These are phyloP conservation scores for Epichloe typhina DNA, from an alignment of 2,329 filamentous ascomycete genomes.

Conservation along the genomic window DNA sequence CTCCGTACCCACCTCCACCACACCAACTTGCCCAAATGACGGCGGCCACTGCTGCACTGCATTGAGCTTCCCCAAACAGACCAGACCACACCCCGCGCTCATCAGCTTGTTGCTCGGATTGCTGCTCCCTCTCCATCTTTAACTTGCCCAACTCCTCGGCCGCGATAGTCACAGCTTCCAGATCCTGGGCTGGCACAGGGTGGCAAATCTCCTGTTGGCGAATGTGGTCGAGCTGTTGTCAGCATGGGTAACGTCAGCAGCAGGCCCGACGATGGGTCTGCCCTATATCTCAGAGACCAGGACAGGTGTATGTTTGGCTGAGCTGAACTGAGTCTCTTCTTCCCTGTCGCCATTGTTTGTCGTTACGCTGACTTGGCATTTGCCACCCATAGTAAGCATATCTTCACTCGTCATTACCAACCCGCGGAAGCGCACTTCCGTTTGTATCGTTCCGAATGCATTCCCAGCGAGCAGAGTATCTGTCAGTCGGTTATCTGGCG, in stretches of 20 bases:
- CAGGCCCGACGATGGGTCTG: constrained; percentile 68
- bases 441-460: constrained; percentile 71
- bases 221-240: constrained; percentile 12
- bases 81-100: constrained; percentile 4
- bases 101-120: constrained; percentile 6
- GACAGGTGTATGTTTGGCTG: constrained; percentile 56
- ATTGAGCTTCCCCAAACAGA: constrained; percentile 3
- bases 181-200: background rate
- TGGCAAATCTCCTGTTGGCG: constrained; percentile 4
- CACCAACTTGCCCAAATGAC: constrained; percentile 2
- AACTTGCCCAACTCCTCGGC: background rate
- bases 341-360: constrained; percentile 6
- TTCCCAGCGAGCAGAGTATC: constrained; percentile 72
- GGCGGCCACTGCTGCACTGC: background rate
- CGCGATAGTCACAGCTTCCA: background rate
- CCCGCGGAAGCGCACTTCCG: constrained; percentile 59
- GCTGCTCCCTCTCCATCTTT: constrained; percentile 5
- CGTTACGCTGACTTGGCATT: constrained; percentile 1
- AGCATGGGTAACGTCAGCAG: constrained; percentile 89
- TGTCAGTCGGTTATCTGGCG: constrained; percentile 58
- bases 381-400: constrained; percentile 56
- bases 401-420: constrained; percentile 73
- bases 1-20: constrained; percentile 3
- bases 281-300: constrained; percentile 82
- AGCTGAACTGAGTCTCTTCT: constrained; percentile 4